Conservation (phyloP, 129 eudicot species). For the Gnaphalium uliginosum region DNA sequence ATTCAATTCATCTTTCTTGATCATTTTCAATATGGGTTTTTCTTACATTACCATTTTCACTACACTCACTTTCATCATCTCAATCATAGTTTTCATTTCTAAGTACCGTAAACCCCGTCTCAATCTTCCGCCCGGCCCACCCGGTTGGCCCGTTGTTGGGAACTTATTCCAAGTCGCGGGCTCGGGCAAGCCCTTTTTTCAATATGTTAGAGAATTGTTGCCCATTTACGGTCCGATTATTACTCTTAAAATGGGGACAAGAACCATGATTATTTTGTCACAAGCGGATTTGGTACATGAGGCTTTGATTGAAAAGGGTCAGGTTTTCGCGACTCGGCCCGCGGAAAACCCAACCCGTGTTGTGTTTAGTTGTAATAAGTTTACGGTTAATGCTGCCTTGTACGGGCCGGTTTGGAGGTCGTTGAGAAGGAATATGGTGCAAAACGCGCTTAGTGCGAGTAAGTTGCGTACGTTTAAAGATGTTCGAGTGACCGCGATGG, state of each 20-base stretch:
- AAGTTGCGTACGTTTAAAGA: conserved; percentile 48
- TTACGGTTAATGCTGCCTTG: conserved; percentile 76
- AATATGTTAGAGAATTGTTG: conserved; percentile 51
- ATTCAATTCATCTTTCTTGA: not conserved
- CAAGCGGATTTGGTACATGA: conserved; percentile 58
- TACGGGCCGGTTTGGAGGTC: conserved; percentile 94
- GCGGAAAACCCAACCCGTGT: conserved; percentile 74
- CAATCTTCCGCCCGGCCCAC: conserved; percentile 88
- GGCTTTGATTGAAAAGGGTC: conserved; percentile 69
- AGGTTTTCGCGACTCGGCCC: conserved; percentile 69
- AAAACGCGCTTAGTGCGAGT: conserved; percentile 58
- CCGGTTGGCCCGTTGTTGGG: conserved; percentile 89
- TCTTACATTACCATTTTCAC: conserved; percentile 42
- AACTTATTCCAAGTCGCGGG: conserved; percentile 80
- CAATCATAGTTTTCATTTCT: conserved; percentile 29
- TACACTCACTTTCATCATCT: conserved; percentile 32
- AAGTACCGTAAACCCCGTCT: conserved; percentile 33
- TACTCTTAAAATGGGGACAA: conserved; percentile 75
- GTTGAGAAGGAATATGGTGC: conserved; percentile 86
- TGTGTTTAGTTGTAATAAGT: conserved; percentile 82
- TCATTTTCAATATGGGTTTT: conserved; percentile 35
- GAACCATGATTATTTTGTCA: conserved; percentile 71
- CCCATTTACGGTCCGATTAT: conserved; percentile 77
- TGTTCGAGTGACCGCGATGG: conserved; percentile 61
- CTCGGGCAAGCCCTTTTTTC: conserved; percentile 80